phyloP scores from a whole-genome alignment of 2,329 filamentous ascomycete genomes.

The Colletotrichum sidae region DNA sequence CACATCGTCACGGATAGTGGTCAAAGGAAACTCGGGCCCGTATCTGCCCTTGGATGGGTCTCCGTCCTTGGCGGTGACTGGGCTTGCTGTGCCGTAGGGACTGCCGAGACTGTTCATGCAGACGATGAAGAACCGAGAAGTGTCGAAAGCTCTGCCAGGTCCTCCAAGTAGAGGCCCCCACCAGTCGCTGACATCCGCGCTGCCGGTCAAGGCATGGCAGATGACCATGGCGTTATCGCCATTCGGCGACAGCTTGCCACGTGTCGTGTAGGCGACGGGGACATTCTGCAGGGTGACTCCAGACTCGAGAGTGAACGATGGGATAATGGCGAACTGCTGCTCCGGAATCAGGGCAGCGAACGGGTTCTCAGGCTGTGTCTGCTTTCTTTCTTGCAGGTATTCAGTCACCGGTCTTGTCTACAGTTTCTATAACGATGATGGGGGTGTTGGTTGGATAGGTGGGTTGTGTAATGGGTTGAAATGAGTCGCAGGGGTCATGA shows the following conservation, averaged over 20 bases:
- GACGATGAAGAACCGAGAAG: slow-evolving; percentile 84
- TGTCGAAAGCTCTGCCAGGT: slow-evolving; percentile 82
- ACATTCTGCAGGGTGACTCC: slow-evolving; percentile 85
- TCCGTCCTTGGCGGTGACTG: slow-evolving; percentile 88
- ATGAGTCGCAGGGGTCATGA: background rate
- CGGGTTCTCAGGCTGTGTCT: slow-evolving; percentile 88
- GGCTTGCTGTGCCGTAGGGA: slow-evolving; percentile 88
- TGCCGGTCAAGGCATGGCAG: slow-evolving; percentile 88
- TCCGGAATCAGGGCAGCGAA: slow-evolving; percentile 88
- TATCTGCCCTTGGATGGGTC: slow-evolving; percentile 80
- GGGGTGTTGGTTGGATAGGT: background rate
- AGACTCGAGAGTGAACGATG: slow-evolving; percentile 92
- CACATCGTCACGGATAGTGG: slow-evolving; percentile 95
- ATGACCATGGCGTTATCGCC: slow-evolving; percentile 79
- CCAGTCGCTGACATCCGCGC: slow-evolving; percentile 87
- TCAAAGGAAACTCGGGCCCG: slow-evolving; percentile 95
- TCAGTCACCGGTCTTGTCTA: slow-evolving; percentile 64
- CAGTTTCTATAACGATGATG: background rate
- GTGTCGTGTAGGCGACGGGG: slow-evolving; percentile 75
- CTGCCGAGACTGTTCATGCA: slow-evolving; percentile 89
- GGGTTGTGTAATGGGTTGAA: background rate
- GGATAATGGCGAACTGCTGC: slow-evolving; percentile 87
- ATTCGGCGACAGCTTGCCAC: slow-evolving; percentile 68
- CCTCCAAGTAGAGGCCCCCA: slow-evolving; percentile 87
- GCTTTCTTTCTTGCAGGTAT: slow-evolving; percentile 74